Percentiles rank a stretch among this genome's conserved stretches.
Conservation (phyloP, 306 rosid genomes). For the Lupinus albus region DNA sequence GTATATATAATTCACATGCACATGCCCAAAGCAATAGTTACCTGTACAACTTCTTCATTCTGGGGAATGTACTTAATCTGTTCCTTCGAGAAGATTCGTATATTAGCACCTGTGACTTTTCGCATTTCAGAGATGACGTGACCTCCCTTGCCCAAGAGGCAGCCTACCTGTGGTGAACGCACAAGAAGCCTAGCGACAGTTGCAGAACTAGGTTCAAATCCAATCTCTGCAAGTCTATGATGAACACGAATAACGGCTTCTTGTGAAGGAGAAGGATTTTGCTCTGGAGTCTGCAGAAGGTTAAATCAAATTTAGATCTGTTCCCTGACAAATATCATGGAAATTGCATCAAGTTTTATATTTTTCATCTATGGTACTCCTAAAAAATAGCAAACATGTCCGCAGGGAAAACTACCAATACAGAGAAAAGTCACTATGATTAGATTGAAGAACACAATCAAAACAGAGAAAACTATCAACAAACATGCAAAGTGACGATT, state of each 20-base stretch:
- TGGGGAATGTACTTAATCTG: slow-evolving; percentile 62
- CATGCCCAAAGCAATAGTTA: slow-evolving; percentile 38
- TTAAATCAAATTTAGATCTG: slow-evolving; percentile 36
- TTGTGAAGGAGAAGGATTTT: slow-evolving; percentile 78
- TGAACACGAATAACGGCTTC: slow-evolving; percentile 88
- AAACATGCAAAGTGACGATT: slow-evolving; percentile 11
- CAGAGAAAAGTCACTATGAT: slow-evolving; percentile 41
- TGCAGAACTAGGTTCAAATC: slow-evolving; percentile 73
- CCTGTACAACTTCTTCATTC: slow-evolving; percentile 86
- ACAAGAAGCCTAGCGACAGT: slow-evolving; percentile 84
- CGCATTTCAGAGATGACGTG: slow-evolving; percentile 78
- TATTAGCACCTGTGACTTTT: slow-evolving; percentile 75
- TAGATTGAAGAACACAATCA: slow-evolving; percentile 41
- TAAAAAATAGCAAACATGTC: slow-evolving; percentile 28
- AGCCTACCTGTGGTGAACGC: slow-evolving; percentile 74
- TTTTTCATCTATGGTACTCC: slow-evolving; percentile 7
- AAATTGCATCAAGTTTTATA: slow-evolving; percentile 25
- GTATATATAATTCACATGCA: not conserved
- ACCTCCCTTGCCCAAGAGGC: slow-evolving; percentile 87
- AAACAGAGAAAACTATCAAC: slow-evolving; percentile 35
- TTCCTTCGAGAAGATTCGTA: slow-evolving; percentile 78
- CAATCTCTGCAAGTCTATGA: slow-evolving; percentile 75
- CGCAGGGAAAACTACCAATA: slow-evolving; percentile 35
- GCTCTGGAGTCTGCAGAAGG: slow-evolving; percentile 67
- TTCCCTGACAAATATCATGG: slow-evolving; percentile 31